These are phyloP conservation scores for Inga oerstediana DNA, from an alignment of 306 rosid genomes.

Conservation along the genomic window DNA sequence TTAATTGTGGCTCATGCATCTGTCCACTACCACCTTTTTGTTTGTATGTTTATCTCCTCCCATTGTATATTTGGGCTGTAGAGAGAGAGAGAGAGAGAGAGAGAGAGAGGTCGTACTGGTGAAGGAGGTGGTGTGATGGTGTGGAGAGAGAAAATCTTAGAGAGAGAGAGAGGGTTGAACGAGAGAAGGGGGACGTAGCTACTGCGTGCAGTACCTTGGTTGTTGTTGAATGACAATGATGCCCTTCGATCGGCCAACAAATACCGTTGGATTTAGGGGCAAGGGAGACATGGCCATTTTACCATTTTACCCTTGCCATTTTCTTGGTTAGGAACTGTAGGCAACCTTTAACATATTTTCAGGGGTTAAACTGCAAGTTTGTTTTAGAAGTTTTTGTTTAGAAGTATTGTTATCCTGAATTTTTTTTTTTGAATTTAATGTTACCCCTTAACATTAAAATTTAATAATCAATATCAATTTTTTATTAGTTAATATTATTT, in stretches of 20 bases:
- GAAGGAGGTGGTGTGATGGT: slow-evolving; percentile 44
- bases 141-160: slow-evolving; percentile 39
- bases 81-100: slow-evolving; percentile 29
- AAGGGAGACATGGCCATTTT: background rate
- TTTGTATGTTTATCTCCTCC: background rate
- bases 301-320: slow-evolving; percentile 37
- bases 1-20: slow-evolving; percentile 86
- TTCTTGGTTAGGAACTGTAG: background rate
- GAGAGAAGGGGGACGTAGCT: slow-evolving; percentile 38
- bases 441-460: no score
- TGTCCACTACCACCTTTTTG: slow-evolving; percentile 84
- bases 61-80: slow-evolving; percentile 21
- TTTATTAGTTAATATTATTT: no score
- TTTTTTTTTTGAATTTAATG: no score
- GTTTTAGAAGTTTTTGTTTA: no score
- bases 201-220: slow-evolving; percentile 26
- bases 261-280: slow-evolving; percentile 25
- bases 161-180: slow-evolving; percentile 29
- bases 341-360: no score
- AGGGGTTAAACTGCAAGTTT: rapidly evolving
- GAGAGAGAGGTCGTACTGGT: slow-evolving; percentile 38
- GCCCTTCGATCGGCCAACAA: slow-evolving; percentile 43
- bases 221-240: slow-evolving; percentile 45
- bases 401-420: no score
- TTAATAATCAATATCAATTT: no score